These are phyloP conservation scores for Fusarium sp. DNA, from an alignment of 2,329 filamentous ascomycete species.

Conservation along the genomic window DNA sequence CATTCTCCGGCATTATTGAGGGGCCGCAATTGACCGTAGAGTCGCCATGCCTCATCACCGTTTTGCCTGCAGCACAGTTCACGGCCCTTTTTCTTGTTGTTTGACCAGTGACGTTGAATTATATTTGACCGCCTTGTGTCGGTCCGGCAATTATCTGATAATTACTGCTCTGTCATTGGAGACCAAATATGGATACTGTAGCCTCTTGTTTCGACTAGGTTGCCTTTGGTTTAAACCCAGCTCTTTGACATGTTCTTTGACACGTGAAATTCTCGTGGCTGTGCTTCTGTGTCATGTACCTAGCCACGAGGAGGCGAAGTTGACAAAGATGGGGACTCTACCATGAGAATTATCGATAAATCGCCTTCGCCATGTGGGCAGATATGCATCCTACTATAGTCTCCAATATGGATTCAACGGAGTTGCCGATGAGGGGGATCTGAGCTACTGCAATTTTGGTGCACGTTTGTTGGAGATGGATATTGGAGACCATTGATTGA, in stretches of 20 bases:
- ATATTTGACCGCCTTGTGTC: constrained; percentile 11
- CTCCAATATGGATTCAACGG: constrained; percentile 13
- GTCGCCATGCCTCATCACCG: background rate
- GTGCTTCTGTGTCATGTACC: constrained; percentile 11
- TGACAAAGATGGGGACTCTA: background rate
- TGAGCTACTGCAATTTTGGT: background rate
- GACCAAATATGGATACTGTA: background rate
- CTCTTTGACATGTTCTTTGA: constrained; percentile 17
- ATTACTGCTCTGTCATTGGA: constrained; percentile 16
- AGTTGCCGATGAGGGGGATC: constrained; percentile 14
- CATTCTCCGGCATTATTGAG: too few species aligned
- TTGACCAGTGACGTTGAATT: background rate
- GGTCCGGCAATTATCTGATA: constrained; percentile 14
- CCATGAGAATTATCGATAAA: constrained; percentile 3
- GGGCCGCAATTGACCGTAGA: too few species aligned
- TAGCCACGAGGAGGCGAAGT: constrained; percentile 27
- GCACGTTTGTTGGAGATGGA: background rate
- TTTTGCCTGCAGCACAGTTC: constrained; percentile 2
- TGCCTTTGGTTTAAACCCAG: background rate
- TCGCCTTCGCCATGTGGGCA: constrained; percentile 16
- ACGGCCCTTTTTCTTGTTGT: constrained; percentile 17
- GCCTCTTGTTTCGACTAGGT: background rate
- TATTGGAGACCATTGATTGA: background rate
- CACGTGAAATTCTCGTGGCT: constrained; percentile 37
- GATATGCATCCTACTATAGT: background rate